Conservation (phyloP, 345 rosid species). For the Brassica juncea region DNA sequence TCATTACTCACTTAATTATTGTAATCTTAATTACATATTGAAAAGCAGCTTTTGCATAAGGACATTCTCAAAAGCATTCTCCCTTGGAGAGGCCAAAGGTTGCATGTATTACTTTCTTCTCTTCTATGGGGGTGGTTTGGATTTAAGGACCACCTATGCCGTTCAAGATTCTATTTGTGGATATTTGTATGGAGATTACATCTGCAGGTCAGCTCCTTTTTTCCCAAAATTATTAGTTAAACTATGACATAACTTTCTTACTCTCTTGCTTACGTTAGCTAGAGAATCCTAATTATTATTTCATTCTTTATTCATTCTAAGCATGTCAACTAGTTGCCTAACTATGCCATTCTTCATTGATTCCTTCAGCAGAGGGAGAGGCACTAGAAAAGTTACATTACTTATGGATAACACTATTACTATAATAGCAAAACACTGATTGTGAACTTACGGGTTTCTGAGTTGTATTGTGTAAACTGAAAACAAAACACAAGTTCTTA, state of each 20-base stretch:
- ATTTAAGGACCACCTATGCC: slow-evolving; percentile 40
- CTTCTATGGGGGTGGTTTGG: slow-evolving; percentile 33
- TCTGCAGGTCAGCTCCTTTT: slow-evolving; percentile 43
- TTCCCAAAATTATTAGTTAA: slow-evolving; percentile 24
- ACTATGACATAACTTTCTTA: slow-evolving; percentile 36
- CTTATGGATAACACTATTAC: slow-evolving; percentile 15
- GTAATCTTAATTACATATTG: slow-evolving; percentile 27
- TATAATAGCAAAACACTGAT: neutral
- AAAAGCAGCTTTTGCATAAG: slow-evolving; percentile 38
- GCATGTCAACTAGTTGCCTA: slow-evolving; percentile 39
- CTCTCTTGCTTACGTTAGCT: slow-evolving; percentile 36
- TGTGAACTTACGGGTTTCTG: neutral
- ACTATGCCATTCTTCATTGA: slow-evolving; percentile 18
- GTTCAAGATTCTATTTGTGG: slow-evolving; percentile 35
- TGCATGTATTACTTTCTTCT: slow-evolving; percentile 40
- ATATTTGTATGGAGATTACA: slow-evolving; percentile 38
- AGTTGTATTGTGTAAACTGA: neutral
- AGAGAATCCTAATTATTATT: slow-evolving; percentile 33
- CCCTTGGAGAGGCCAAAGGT: slow-evolving; percentile 43
- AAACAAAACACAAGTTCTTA: slow-evolving; percentile 2
- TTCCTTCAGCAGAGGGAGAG: slow-evolving; percentile 25
- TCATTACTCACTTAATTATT: slow-evolving; percentile 40
- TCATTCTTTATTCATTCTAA: slow-evolving; percentile 29
- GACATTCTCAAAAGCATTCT: slow-evolving; percentile 34
- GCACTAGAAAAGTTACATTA: slow-evolving; percentile 2